phyloP scores from a whole-genome alignment of 768 basidiomycete genomes.

The Boletus sensibilis region DNA sequence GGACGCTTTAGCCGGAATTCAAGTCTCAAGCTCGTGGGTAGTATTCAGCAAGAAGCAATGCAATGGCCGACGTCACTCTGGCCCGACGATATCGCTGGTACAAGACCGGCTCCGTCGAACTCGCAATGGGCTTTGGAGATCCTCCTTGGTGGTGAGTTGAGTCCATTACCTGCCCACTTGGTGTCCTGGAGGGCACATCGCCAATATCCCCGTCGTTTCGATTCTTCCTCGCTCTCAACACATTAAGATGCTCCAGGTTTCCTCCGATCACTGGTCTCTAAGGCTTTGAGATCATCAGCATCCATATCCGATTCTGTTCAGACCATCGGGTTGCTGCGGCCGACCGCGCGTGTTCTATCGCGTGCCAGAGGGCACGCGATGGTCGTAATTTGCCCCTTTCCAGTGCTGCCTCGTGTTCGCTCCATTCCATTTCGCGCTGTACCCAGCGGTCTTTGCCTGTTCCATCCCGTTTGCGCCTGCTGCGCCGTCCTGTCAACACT shows the following conservation, averaged over 20 bases:
- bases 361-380: conserved; percentile 17
- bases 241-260: neutral
- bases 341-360: conserved; percentile 4
- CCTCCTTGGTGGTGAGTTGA: neutral
- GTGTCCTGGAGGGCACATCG: neutral
- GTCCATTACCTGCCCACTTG: neutral
- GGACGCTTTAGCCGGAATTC: neutral
- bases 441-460: conserved; percentile 16
- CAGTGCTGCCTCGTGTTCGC: conserved; percentile 32
- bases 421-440: conserved; percentile 19
- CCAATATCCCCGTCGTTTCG: neutral
- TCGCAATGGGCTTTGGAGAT: neutral
- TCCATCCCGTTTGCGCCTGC: conserved; percentile 28
- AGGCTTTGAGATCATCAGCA: neutral
- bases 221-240: neutral
- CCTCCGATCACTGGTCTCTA: neutral
- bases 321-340: neutral
- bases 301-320: neutral
- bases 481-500: conserved; percentile 13
- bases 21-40: neutral
- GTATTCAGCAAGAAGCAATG: neutral
- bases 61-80: neutral
- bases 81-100: neutral
- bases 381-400: conserved; percentile 25
- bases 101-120: neutral